These are phyloP conservation scores for Populus pruinosa DNA, from an alignment of 345 rosid species.

Conservation along the genomic window DNA sequence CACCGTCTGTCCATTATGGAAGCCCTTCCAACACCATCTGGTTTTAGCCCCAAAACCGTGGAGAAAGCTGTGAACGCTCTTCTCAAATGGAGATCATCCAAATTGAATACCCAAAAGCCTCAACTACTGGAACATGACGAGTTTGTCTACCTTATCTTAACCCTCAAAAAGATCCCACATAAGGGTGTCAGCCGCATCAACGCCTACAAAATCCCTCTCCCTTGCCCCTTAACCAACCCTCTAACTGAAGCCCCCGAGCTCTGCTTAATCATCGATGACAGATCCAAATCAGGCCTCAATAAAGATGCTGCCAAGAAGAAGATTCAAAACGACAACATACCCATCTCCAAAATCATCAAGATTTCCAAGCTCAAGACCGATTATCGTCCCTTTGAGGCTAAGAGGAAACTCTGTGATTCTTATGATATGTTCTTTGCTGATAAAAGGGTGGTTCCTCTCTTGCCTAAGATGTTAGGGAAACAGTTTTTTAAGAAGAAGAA, in stretches of 20 bases:
- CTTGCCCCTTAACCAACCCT: conserved; percentile 43
- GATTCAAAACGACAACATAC: conserved; percentile 57
- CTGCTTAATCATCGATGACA: conserved; percentile 72
- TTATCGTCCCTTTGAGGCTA: conserved; percentile 48
- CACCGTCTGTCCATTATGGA: conserved; percentile 12
- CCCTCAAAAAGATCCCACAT: conserved; percentile 67
- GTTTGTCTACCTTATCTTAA: conserved; percentile 49
- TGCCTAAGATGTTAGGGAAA: conserved; percentile 77
- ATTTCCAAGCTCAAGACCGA: conserved; percentile 56
- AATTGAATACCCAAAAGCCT: conserved; percentile 44
- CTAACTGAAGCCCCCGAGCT: conserved; percentile 45
- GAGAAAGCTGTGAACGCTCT: conserved; percentile 46
- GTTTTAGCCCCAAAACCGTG: conserved; percentile 35
- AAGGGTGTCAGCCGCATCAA: conserved; percentile 39
- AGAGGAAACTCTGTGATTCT: conserved; percentile 49
- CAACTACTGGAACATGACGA: conserved; percentile 73
- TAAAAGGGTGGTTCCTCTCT: conserved; percentile 47
- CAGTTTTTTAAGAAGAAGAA: conserved; percentile 66
- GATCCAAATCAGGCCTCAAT: conserved; percentile 56
- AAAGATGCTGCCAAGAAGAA: conserved; percentile 60
- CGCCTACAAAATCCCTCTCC: conserved; percentile 49
- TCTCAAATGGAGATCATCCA: conserved; percentile 50
- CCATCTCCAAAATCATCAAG: conserved; percentile 59
- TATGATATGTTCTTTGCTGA: conserved; percentile 51
- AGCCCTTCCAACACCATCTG: neutral